Evolutionary conservation across 371 early-diverging fungal genomes (phyloP).

Genomic region (Ecytonucleospora hepatopenaei): DNA sequence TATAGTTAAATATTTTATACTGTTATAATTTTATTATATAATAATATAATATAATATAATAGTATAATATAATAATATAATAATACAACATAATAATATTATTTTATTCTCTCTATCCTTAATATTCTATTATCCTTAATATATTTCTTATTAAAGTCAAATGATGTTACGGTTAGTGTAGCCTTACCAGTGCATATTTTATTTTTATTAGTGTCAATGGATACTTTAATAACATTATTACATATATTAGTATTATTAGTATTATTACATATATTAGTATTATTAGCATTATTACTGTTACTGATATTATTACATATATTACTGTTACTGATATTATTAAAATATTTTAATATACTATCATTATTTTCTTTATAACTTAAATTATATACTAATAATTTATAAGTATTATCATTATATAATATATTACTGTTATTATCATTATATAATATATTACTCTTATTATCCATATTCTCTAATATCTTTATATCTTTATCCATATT

Average conservation of each 20-base stretch:
- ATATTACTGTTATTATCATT: no score
- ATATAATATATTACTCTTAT: no score
- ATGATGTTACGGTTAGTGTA: conserved; percentile 40
- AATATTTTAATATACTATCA: conserved; percentile 34
- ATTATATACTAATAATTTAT: conserved; percentile 40
- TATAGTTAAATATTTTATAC: background rate
- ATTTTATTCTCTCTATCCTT: conserved; percentile 50
- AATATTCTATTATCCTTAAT: conserved; percentile 35
- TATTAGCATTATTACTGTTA: no score
- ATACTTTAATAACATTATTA: conserved; percentile 44
- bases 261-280: no score
- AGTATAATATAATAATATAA: background rate
- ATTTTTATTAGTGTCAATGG: conserved; percentile 40
- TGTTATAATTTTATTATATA: background rate
- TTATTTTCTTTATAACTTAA: conserved; percentile 48
- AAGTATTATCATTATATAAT: no score
- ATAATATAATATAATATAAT: background rate
- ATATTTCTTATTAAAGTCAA: conserved; percentile 27
- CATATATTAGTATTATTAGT: no score
- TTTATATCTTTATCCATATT: no score
- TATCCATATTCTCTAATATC: conserved; percentile 13
- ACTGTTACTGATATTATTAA: no score
- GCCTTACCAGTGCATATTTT: conserved; percentile 50
- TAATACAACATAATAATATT: background rate
- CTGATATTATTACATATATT: no score